These are phyloP conservation scores for Cyberlindnera misumaiensis DNA, from an alignment of 805 yeast genomes.

Conservation along the genomic window DNA sequence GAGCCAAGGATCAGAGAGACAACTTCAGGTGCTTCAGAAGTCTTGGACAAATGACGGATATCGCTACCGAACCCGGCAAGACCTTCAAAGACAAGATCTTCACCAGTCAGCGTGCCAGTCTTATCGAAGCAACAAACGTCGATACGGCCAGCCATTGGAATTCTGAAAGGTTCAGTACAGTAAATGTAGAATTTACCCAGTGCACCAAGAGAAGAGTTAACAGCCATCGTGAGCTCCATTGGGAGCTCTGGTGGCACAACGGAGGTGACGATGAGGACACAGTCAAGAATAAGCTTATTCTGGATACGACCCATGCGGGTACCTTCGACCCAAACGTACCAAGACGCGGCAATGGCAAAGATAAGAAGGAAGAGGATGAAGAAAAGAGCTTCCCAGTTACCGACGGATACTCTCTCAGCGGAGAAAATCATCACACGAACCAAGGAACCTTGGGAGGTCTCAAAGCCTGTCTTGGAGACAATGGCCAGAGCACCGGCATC, in stretches of 20 bases:
- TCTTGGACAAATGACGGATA: constrained; percentile 46
- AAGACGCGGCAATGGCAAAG: constrained; percentile 91
- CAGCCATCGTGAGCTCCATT: constrained; percentile 98
- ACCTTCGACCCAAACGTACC: constrained; percentile 99
- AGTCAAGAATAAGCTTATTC: constrained; percentile 87
- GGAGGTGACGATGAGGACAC: constrained; percentile 91
- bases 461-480: constrained; percentile 94
- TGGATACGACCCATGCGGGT: constrained; percentile 92
- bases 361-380: constrained; percentile 84
- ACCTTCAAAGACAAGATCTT: constrained; percentile 94
- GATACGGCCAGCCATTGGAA: constrained; percentile 95
- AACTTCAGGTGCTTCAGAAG: constrained; percentile 58
- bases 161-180: constrained; percentile 98
- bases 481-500: constrained; percentile 89
- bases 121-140: constrained; percentile 98
- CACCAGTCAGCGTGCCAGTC: constrained; percentile 97
- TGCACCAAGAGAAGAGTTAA: constrained; percentile 83
- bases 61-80: constrained; percentile 70
- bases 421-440: constrained; percentile 98
- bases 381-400: constrained; percentile 88
- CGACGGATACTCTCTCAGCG: constrained; percentile 93
- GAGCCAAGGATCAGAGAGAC: constrained; percentile 79
- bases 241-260: constrained; percentile 99
- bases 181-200: constrained; percentile 81
- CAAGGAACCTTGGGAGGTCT: constrained; percentile 94